Evolutionary conservation across 148 eudicot genomes (phyloP), one percentile per base, ranked within the genome.

Genomic region (Vaccinium corymbosum): DNA sequence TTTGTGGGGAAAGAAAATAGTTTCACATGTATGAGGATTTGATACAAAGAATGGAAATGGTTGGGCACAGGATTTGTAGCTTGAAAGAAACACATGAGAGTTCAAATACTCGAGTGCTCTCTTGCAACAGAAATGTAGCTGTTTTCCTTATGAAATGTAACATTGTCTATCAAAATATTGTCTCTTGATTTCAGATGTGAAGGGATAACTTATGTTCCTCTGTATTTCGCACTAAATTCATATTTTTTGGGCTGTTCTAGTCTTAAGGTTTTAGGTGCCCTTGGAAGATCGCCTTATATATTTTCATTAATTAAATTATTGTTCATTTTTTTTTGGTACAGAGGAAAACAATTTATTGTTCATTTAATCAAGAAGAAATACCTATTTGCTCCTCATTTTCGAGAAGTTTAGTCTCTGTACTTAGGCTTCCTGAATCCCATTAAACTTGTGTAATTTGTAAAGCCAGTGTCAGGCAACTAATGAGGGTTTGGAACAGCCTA

Each of bases 391-490:
- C 5, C 25, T 75, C 78, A 20, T 46, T 49, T 82, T 25, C 46
- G 56, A 3, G 70, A 81, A 53, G 29, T 20, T 27, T 50, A 73
- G n/a, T 66, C 7, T 25, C 53, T 70, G n/a, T 35, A 7, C 27
- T 50, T 85, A 7, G 48, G 51, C 48, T 70, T 20, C 46, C 42
- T 48, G n/a, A 72, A 38, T 61, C 52, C 12, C 19, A 42, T 61
- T 80, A 55, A 76, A 22, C 52, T 82, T 72, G 76, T 57, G 53
- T 27, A 46, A 66, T 32, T 71, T 79, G 57, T 50, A 19, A 66
- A 84, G 64, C 82, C 79, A 80, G 88, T 76, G 79, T 53, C 89
- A 89, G 86, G 84, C 82, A 73, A 85, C 82, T 46, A 87, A 75
- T 55, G 88, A 88, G 79, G 77, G 82, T 25, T 62, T 42, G n/a